Percentiles rank a stretch among this genome's conserved stretches.
Evolutionary conservation across 805 yeast genomes (phyloP).

Genomic region (Starmerella sp.): DNA sequence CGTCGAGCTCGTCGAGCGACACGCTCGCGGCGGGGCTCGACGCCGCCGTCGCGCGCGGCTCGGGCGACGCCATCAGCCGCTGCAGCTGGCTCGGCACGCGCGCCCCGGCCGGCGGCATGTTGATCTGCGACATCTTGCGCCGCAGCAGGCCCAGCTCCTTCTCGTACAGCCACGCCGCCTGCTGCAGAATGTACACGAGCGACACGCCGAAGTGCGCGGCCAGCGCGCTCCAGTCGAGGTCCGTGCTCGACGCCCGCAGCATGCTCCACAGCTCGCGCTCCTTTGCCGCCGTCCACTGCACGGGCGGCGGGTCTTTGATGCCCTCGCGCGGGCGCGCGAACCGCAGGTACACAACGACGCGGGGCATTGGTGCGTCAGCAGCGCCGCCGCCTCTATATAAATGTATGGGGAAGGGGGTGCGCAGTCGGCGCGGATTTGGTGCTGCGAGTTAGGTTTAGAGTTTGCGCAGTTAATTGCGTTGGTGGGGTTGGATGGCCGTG

Average conservation of each 20-base stretch:
- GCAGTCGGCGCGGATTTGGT: too few relatives aligned
- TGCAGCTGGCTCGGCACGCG: background rate
- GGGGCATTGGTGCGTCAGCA: constrained; percentile 13
- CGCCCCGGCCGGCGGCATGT: background rate
- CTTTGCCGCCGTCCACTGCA: constrained; percentile 27
- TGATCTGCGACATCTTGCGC: constrained; percentile 26
- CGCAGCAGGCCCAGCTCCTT: constrained; percentile 30
- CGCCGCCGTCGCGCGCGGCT: background rate
- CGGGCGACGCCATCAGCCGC: background rate
- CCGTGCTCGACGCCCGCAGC: constrained; percentile 29
- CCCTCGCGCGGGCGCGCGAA: constrained; percentile 35
- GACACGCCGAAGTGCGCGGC: constrained; percentile 32
- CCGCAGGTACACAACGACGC: constrained; percentile 34
- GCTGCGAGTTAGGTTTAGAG: too few relatives aligned
- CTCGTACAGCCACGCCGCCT: constrained; percentile 35
- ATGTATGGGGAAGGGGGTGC: too few relatives aligned
- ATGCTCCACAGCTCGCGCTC: constrained; percentile 29
- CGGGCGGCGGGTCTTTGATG: constrained; percentile 32
- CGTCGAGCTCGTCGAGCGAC: background rate
- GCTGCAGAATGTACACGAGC: constrained; percentile 31
- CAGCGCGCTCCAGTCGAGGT: constrained; percentile 29
- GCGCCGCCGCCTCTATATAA: background rate
- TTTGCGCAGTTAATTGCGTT: too few relatives aligned
- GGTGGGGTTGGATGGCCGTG: too few relatives aligned
- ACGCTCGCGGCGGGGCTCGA: background rate